phyloP scores from a whole-genome alignment of 169 alveolate species.

The Babesia ovata region DNA sequence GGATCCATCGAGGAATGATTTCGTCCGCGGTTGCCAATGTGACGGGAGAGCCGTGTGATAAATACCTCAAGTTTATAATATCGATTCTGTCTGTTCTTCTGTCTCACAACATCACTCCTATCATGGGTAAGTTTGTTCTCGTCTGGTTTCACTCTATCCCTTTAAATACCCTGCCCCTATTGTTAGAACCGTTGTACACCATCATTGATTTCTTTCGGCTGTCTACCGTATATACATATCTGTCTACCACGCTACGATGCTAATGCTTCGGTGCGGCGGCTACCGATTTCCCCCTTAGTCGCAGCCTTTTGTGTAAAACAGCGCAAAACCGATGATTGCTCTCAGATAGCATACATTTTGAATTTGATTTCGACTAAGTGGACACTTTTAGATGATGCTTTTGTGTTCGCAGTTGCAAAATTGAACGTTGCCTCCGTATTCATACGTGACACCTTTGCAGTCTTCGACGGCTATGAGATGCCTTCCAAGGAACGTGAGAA shows the following conservation, averaged over 20 bases:
- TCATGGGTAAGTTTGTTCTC: slow-evolving; percentile 68
- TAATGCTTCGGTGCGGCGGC: too few relatives aligned
- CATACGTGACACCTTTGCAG: slow-evolving; percentile 46
- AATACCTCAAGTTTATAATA: slow-evolving; percentile 65
- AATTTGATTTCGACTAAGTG: background rate
- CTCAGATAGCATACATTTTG: too few relatives aligned
- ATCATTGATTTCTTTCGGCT: too few relatives aligned
- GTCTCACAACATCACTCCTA: slow-evolving; percentile 62
- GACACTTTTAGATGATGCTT: too few relatives aligned
- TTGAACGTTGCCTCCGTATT: background rate
- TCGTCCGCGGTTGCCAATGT: slow-evolving; percentile 70
- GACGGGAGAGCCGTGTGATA: slow-evolving; percentile 62
- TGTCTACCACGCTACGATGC: too few relatives aligned
- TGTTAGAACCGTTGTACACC: too few relatives aligned
- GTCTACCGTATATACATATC: too few relatives aligned
- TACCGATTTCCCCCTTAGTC: too few relatives aligned
- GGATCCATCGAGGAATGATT: slow-evolving; percentile 80
- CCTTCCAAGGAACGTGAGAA: slow-evolving; percentile 79
- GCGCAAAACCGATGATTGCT: too few relatives aligned
- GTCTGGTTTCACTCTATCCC: background rate
- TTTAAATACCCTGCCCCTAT: too few relatives aligned
- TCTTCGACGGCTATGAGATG: slow-evolving; percentile 82
- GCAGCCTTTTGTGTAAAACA: too few relatives aligned
- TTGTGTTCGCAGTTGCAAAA: too few relatives aligned
- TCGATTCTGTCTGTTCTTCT: slow-evolving; percentile 63